Conservation (phyloP, 1,284 basidiomycete species). For the Pascua guehoae region DNA sequence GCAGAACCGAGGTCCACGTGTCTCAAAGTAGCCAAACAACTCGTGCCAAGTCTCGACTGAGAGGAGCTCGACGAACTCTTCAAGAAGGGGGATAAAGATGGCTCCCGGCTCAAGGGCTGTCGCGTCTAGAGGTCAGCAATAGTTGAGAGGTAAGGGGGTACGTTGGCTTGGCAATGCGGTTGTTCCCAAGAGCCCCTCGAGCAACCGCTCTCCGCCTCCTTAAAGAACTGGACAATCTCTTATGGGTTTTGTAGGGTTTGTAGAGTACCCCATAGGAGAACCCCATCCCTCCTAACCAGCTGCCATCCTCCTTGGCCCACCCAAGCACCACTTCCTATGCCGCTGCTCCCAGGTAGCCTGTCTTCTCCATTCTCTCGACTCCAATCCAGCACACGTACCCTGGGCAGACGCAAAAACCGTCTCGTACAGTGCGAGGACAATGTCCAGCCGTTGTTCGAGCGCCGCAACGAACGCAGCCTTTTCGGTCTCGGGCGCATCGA, state of each 20-base stretch:
- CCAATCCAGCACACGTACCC: no score
- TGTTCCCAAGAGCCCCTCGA: no score
- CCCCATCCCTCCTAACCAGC: no score
- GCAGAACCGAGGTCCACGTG: conserved; percentile 38
- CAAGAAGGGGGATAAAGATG: conserved; percentile 41
- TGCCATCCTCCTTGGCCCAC: no score
- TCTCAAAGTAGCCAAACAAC: conserved; percentile 42
- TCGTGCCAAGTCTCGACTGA: conserved; percentile 37
- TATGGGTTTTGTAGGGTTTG: no score
- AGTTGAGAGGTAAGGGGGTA: not conserved
- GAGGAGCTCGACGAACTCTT: conserved; percentile 43
- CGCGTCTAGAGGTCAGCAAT: not conserved
- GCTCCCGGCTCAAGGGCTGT: conserved; percentile 38
- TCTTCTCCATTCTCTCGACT: no score
- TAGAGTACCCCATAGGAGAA: no score
- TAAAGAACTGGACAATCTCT: no score
- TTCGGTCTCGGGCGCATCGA: conserved; percentile 14
- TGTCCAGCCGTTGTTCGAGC: conserved; percentile 37
- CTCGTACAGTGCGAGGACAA: conserved; percentile 41
- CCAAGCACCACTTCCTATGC: no score
- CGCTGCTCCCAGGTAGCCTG: no score
- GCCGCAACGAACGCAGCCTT: conserved; percentile 26
- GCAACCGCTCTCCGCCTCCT: no score
- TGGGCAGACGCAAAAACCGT: conserved; percentile 14
- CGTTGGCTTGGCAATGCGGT: conserved; percentile 17